Evolutionary conservation across 73 alveolate genomes (phyloP).

Genomic region (Tetrahymena borealis): DNA sequence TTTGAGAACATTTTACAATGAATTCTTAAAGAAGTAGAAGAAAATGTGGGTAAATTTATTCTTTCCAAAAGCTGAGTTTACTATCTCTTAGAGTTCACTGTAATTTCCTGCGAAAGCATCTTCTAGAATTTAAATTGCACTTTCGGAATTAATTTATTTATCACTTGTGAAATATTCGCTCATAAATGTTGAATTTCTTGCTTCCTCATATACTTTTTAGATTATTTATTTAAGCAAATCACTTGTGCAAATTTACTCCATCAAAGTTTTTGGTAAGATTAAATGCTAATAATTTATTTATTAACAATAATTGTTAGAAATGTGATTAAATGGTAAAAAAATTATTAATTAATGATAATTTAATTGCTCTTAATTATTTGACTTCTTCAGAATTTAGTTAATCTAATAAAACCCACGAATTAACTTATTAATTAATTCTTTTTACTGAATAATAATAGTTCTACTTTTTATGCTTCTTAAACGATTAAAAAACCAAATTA

Average conservation of each 20-base stretch:
- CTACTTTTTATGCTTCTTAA: no score
- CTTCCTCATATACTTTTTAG: neutral
- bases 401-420: no score
- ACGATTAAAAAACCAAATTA: no score
- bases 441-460: no score
- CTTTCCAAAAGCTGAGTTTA: neutral
- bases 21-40: neutral
- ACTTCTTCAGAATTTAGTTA: no score
- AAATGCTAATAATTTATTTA: neutral
- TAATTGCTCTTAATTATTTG: no score
- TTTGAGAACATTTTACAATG: neutral
- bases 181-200: neutral
- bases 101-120: neutral
- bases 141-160: neutral
- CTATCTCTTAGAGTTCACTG: neutral
- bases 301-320: no score
- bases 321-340: no score
- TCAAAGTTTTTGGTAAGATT: neutral
- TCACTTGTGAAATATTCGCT: neutral
- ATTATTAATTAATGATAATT: no score
- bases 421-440: no score
- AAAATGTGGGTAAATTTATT: neutral
- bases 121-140: neutral
- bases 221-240: neutral
- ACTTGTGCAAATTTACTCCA: neutral